These are phyloP conservation scores for Populus hybrid DNA, from an alignment of 441 rosid genomes.

Conservation along the genomic window DNA sequence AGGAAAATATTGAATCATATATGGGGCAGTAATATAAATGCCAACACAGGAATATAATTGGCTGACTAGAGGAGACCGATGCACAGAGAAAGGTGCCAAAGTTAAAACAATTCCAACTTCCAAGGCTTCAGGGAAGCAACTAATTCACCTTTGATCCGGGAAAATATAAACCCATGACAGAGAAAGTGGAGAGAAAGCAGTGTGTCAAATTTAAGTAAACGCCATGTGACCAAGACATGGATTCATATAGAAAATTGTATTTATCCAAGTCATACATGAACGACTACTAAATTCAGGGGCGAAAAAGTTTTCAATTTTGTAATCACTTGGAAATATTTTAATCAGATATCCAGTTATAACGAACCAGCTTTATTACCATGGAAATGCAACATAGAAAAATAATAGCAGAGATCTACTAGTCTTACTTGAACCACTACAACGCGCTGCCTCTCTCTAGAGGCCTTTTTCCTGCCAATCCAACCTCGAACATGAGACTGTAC, in stretches of 20 bases:
- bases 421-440: conserved; percentile 59
- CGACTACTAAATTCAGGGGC: neutral
- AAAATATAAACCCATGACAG: neutral
- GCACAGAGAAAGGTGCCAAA: neutral
- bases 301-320: neutral
- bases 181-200: neutral
- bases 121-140: neutral
- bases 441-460: conserved; percentile 36
- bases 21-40: neutral
- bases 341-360: neutral
- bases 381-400: neutral
- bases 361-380: neutral
- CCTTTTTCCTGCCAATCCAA: conserved; percentile 52
- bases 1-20: neutral
- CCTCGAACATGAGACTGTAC: conserved; percentile 64
- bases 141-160: neutral
- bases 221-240: neutral
- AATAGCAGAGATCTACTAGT: conserved; percentile 8
- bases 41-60: neutral
- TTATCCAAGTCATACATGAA: neutral
- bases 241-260: neutral
- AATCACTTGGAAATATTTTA: neutral
- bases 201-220: neutral
- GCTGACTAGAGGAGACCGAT: neutral
- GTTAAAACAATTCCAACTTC: neutral